A percentile compares a stretch with the other conserved stretches of the same genome.
Conservation (phyloP, 129 eudicot genomes). For the Pseudognaphalium luteoalbum region DNA sequence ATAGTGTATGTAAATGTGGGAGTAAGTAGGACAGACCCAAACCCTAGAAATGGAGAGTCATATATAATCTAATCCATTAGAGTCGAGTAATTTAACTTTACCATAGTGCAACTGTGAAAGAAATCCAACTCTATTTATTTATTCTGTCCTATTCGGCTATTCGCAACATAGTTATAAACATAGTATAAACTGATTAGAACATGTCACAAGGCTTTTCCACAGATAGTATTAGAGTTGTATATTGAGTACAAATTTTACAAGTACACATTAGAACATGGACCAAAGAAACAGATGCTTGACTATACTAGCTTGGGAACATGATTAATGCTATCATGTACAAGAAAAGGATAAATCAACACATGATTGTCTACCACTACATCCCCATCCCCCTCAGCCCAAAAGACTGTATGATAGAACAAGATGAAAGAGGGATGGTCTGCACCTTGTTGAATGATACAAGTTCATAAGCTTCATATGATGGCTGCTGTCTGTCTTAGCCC, state of each 20-base stretch:
- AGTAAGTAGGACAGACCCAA: constrained; percentile 3
- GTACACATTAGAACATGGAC: constrained; percentile 6
- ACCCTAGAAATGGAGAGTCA: background rate
- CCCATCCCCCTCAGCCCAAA: background rate
- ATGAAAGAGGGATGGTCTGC: constrained; percentile 5
- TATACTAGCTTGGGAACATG: background rate
- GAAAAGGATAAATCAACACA: constrained; percentile 1
- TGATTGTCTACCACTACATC: background rate
- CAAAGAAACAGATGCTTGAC: constrained; percentile 13
- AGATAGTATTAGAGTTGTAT: background rate
- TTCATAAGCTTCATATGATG: constrained; percentile 41
- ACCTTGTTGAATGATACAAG: constrained; percentile 49
- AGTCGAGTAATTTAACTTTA: background rate
- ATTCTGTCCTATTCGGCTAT: background rate
- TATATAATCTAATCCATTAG: background rate
- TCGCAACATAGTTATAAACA: constrained; percentile 11
- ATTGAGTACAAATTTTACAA: constrained; percentile 5
- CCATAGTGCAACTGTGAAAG: constrained; percentile 4
- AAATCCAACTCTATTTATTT: background rate
- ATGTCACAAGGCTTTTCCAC: background rate
- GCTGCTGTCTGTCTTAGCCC: constrained; percentile 37
- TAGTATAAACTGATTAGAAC: background rate
- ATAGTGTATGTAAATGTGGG: background rate
- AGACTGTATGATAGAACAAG: background rate
- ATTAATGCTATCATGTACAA: background rate